phyloP scores from a whole-genome alignment of 192 early-diverging fungal species.

The Piromyces finnis region DNA sequence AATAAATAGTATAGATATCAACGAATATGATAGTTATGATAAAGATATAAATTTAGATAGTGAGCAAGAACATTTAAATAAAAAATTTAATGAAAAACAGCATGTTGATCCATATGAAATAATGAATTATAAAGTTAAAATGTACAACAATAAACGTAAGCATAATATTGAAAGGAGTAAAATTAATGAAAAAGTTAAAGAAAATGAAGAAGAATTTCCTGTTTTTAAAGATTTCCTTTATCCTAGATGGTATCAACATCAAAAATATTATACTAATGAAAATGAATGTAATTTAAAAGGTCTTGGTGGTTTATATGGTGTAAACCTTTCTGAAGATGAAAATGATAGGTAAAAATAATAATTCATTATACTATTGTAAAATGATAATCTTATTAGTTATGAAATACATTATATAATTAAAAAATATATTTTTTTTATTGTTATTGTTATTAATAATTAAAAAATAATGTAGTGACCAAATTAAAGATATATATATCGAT shows the following conservation, averaged over 20 bases:
- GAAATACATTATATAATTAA: no score
- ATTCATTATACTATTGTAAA: no score
- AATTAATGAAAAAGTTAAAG: background rate
- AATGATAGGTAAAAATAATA: background rate
- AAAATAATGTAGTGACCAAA: background rate
- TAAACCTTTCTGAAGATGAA: background rate
- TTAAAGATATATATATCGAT: background rate
- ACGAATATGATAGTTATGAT: no score
- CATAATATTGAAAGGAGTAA: background rate
- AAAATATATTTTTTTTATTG: no score
- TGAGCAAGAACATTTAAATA: no score
- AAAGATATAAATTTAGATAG: no score
- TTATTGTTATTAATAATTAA: no score
- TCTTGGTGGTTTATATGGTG: background rate
- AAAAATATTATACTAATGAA: background rate
- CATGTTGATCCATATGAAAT: background rate
- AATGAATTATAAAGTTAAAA: background rate
- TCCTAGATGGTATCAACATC: background rate
- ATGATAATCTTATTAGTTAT: no score
- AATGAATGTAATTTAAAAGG: background rate
- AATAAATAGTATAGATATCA: background rate
- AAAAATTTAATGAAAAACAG: background rate
- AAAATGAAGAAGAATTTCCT: background rate
- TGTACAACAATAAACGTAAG: background rate
- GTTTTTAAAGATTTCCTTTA: background rate